Evolutionary conservation across 73 alveolate species (phyloP).

Genomic region (Uronychia binucleata): DNA sequence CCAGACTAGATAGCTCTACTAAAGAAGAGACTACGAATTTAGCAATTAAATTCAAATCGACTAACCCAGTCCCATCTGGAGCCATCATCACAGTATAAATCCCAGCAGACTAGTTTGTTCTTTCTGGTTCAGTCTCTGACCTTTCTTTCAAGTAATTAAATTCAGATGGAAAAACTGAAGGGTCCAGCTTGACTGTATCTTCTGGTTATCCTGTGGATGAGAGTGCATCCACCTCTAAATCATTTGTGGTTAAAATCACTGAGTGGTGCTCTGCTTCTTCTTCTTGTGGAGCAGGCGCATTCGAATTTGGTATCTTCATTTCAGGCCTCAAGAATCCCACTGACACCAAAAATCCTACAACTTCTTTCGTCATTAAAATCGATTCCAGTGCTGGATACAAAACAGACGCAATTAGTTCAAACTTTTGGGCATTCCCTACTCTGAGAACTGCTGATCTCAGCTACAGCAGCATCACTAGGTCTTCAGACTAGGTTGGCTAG

Average conservation of each 20-base stretch:
- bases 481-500: conserved; percentile 33
- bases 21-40: conserved; percentile 36
- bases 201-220: too few relatives aligned
- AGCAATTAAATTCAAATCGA: conserved; percentile 36
- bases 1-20: conserved; percentile 19
- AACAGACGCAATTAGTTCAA: conserved; percentile 40
- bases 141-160: neutral
- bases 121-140: neutral
- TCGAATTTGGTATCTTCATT: conserved; percentile 18
- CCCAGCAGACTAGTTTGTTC: conserved; percentile 46
- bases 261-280: too few relatives aligned
- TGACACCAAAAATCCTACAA: conserved; percentile 34
- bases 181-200: too few relatives aligned
- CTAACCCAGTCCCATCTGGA: conserved; percentile 56
- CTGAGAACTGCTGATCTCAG: conserved; percentile 45
- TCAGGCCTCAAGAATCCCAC: conserved; percentile 63
- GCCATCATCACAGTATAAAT: conserved; percentile 36
- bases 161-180: too few relatives aligned
- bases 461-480: conserved; percentile 22
- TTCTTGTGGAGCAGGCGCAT: conserved; percentile 36
- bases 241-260: too few relatives aligned
- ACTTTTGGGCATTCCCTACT: conserved; percentile 41
- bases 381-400: conserved; percentile 24
- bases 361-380: conserved; percentile 34
- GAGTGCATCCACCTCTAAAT: too few relatives aligned